Base-by-base conservation (phyloP, 1,284 basidiomycete genomes). In the Cryptococcus sp. region DNA sequence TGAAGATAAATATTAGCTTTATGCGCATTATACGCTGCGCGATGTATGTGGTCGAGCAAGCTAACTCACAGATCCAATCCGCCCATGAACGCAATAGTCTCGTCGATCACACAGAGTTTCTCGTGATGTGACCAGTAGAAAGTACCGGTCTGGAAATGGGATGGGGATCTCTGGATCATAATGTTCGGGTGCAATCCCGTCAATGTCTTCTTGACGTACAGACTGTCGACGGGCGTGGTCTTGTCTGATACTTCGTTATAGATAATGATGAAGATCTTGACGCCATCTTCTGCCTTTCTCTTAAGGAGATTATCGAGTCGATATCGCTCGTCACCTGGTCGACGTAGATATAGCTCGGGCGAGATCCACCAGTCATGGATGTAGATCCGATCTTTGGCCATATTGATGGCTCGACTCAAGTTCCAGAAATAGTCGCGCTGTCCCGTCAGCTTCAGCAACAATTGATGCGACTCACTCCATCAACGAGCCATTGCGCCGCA, bases 101-200 rank as follows among this genome's bases (percentile, higher is more conserved):
- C 91, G 76, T 99, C 96, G 62, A 99, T 91, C 16, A 98, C 92
- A 75, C 95, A 98, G 60, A 99, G 77, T 78, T 99, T 99, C 81
- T 99, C 96, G 79, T 99, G 96, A 79, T 96, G 93, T 35, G 93
- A 93, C 95, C 95, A 99, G 75, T 96, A 96, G 76, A 97, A 93
- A 0, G 94, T 98, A 3, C 95, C 94, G 0, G 93, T 97, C 72
- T 94, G 90, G 76, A 98, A 93, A 78, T 99, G 95, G 5, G 92
- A 95, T 0, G 96, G 96, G 15, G 94, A 98, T 42, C 96, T 86
- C 76, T 99, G 96, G 3, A 99, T 87, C 85, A 94, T 88, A 60
- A 99, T 91, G 77, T 99, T 98, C 10, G 88, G 88, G 73, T 98
- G 94, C 39, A 99, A 80, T 0, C 83, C 83, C 20, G 85, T 85